A percentile compares a stretch with the other conserved stretches of the same genome.
phyloP scores from a whole-genome alignment of 345 rosid genomes.

The Moricandia moricandioides region DNA sequence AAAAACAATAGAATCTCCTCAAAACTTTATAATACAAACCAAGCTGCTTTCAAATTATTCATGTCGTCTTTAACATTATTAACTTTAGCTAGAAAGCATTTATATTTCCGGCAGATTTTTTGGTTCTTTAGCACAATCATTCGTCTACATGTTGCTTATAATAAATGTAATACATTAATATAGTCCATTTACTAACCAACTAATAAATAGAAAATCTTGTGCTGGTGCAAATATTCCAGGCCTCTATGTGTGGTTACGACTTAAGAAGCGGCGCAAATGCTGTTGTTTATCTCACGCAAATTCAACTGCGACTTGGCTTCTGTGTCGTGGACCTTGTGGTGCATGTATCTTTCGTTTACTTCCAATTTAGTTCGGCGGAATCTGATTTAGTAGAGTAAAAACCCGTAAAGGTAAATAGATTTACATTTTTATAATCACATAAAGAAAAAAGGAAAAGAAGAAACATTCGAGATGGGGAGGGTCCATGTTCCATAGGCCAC shows the following conservation, averaged over 20 bases:
- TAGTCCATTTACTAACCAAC: conserved; percentile 11
- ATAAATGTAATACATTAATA: conserved; percentile 12
- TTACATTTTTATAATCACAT: neutral
- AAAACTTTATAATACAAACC: neutral
- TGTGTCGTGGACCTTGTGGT: conserved; percentile 14
- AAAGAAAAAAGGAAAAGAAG: conserved; percentile 3
- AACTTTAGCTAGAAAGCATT: neutral
- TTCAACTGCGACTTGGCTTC: conserved; percentile 8
- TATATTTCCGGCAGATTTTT: conserved; percentile 6
- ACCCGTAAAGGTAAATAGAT: conserved; percentile 4
- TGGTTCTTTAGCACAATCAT: conserved; percentile 26
- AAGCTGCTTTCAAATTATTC: neutral
- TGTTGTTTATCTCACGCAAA: neutral
- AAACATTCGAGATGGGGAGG: conserved; percentile 13
- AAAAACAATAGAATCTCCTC: conserved; percentile 5
- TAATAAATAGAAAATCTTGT: conserved; percentile 9
- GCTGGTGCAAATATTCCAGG: conserved; percentile 20
- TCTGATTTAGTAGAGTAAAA: neutral
- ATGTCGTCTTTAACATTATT: neutral
- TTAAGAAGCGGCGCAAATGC: conserved; percentile 16
- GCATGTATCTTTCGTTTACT: conserved; percentile 31
- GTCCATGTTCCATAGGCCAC: conserved; percentile 17
- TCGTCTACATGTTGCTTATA: neutral
- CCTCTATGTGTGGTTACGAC: conserved; percentile 24
- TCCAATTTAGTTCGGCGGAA: conserved; percentile 17